Conservation (phyloP, 345 rosid genomes). For the Eucalyptus virginea region DNA sequence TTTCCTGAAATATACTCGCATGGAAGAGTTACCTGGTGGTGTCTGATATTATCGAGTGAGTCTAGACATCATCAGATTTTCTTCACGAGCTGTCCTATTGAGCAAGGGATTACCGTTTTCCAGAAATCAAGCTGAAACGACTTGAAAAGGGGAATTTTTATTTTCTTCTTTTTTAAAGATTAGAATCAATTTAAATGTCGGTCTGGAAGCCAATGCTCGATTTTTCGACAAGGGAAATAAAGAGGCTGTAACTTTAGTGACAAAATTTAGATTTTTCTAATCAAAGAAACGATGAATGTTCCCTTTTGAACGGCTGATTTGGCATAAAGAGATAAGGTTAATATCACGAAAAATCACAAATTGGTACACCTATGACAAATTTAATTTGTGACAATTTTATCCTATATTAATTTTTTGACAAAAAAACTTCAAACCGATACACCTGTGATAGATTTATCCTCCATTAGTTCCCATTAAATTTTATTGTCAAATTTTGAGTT, state of each 20-base stretch:
- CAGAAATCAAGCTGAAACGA: neutral
- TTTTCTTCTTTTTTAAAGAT: neutral
- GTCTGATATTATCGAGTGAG: neutral
- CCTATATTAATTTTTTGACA: accelerated
- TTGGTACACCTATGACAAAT: accelerated
- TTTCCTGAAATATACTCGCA: neutral
- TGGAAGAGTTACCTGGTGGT: neutral
- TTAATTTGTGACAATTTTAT: too few species aligned
- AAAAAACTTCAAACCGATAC: accelerated
- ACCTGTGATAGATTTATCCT: accelerated
- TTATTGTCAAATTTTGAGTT: too few species aligned
- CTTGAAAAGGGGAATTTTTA: neutral
- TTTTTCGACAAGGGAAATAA: too few species aligned
- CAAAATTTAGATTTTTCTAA: neutral
- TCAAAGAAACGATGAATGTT: neutral
- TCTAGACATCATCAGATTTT: neutral
- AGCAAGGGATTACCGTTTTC: neutral
- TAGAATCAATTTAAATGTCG: neutral
- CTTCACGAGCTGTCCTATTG: neutral
- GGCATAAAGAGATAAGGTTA: neutral
- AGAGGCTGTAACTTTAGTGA: neutral
- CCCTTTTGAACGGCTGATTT: neutral
- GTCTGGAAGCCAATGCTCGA: neutral
- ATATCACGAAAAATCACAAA: accelerated
- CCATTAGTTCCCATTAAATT: accelerated